phyloP scores from a whole-genome alignment of 140 eudicot species.

The Oenanthe javanica region DNA sequence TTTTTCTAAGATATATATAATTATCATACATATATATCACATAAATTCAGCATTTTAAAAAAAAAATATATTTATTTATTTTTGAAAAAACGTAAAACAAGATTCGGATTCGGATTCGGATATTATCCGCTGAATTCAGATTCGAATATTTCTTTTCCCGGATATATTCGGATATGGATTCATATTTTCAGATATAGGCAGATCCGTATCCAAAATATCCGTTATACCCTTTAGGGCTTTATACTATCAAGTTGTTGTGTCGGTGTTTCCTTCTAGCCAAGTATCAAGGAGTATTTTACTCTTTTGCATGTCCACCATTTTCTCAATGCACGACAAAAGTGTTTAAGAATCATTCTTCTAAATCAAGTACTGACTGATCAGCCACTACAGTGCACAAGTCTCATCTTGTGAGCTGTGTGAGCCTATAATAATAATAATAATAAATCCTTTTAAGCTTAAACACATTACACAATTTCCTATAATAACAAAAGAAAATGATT shows the following conservation, averaged over 20 bases:
- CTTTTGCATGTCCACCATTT: not conserved
- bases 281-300: not conserved
- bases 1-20: no score
- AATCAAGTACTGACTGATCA: not conserved
- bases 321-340: not conserved
- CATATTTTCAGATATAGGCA: no score
- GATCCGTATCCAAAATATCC: no score
- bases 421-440: not conserved
- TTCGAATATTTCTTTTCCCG: no score
- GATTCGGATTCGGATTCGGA: no score
- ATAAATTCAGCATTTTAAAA: no score
- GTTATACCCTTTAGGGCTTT: not conserved
- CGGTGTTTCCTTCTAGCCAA: not conserved
- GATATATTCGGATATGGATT: no score
- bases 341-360: not conserved
- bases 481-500: not conserved
- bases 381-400: not conserved
- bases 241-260: not conserved
- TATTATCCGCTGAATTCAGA: no score
- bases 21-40: no score
- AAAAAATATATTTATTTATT: no score
- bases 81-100: no score
- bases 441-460: not conserved
- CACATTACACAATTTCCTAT: not conserved
- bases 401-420: not conserved